These are phyloP conservation scores for Bipolaris sorokiniana DNA, from an alignment of 2,329 filamentous ascomycete species.

Conservation along the genomic window DNA sequence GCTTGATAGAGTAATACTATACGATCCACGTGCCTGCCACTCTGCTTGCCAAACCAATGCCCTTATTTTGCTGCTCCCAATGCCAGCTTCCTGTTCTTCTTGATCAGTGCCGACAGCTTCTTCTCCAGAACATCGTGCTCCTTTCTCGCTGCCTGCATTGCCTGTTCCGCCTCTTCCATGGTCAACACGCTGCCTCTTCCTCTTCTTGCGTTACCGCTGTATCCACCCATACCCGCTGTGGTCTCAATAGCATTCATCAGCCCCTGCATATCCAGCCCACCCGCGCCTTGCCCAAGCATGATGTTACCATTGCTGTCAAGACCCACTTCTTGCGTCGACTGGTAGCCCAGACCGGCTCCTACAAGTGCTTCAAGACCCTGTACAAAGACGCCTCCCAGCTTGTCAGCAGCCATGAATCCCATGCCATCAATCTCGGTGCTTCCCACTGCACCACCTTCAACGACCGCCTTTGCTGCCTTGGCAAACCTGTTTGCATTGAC, in stretches of 20 bases:
- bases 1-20: neutral
- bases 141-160: slow-evolving; percentile 43
- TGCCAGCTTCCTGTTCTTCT: slow-evolving; percentile 46
- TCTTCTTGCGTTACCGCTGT: slow-evolving; percentile 7
- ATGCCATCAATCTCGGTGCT: slow-evolving; percentile 43
- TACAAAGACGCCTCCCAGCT: slow-evolving; percentile 44
- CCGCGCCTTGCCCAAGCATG: slow-evolving; percentile 16
- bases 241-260: slow-evolving; percentile 28
- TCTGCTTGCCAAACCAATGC: neutral
- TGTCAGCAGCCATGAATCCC: slow-evolving; percentile 43
- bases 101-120: slow-evolving; percentile 44
- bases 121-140: slow-evolving; percentile 48
- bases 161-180: slow-evolving; percentile 47
- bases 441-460: slow-evolving; percentile 41
- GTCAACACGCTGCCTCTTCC: slow-evolving; percentile 37
- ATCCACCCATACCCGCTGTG: slow-evolving; percentile 20
- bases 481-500: slow-evolving; percentile 41
- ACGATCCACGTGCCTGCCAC: neutral
- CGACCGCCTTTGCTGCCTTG: slow-evolving; percentile 44
- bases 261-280: slow-evolving; percentile 31
- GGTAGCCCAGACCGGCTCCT: slow-evolving; percentile 39
- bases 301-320: slow-evolving; percentile 34
- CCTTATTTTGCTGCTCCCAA: slow-evolving; percentile 9
- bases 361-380: slow-evolving; percentile 46
- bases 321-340: slow-evolving; percentile 29